Percentiles rank a stretch among this genome's conserved stretches.
Conservation (phyloP, 2,329 filamentous ascomycete genomes). For the Nemania sp. region DNA sequence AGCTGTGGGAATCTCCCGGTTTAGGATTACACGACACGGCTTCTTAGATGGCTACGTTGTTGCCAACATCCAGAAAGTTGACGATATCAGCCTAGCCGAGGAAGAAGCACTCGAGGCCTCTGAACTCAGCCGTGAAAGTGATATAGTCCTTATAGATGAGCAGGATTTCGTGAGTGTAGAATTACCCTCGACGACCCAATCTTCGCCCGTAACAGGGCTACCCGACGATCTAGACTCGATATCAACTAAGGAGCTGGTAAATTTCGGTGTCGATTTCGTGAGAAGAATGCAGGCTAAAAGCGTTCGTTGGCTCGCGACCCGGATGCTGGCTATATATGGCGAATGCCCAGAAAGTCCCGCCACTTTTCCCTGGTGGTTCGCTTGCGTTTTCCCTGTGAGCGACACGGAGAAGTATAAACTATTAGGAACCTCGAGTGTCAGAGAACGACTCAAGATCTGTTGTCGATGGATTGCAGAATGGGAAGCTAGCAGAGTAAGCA, state of each 20-base stretch:
- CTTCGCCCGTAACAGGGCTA: constrained; percentile 33
- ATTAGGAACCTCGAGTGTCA: constrained; percentile 78
- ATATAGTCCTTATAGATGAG: constrained; percentile 42
- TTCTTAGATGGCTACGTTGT: constrained; percentile 81
- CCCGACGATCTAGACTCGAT: constrained; percentile 62
- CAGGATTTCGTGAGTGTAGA: constrained; percentile 12
- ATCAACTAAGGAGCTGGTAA: constrained; percentile 78
- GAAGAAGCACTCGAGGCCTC: constrained; percentile 81
- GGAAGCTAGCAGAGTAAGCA: constrained; percentile 75
- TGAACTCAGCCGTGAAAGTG: constrained; percentile 63
- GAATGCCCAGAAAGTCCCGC: constrained; percentile 81
- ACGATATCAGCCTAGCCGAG: constrained; percentile 84
- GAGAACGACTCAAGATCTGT: constrained; percentile 85
- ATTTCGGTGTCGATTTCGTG: constrained; percentile 75
- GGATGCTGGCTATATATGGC: constrained; percentile 80
- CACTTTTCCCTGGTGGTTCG: constrained; percentile 91
- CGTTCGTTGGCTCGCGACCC: constrained; percentile 79
- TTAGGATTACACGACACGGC: constrained; percentile 74
- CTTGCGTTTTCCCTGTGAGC: constrained; percentile 80
- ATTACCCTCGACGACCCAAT: constrained; percentile 35
- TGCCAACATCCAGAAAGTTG: constrained; percentile 79
- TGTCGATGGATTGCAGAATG: constrained; percentile 81
- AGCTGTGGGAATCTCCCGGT: constrained; percentile 80
- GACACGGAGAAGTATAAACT: constrained; percentile 85
- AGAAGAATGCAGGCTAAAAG: constrained; percentile 74